Conservation (phyloP, 2,329 filamentous ascomycete species). For the Aspergillus clavatus region DNA sequence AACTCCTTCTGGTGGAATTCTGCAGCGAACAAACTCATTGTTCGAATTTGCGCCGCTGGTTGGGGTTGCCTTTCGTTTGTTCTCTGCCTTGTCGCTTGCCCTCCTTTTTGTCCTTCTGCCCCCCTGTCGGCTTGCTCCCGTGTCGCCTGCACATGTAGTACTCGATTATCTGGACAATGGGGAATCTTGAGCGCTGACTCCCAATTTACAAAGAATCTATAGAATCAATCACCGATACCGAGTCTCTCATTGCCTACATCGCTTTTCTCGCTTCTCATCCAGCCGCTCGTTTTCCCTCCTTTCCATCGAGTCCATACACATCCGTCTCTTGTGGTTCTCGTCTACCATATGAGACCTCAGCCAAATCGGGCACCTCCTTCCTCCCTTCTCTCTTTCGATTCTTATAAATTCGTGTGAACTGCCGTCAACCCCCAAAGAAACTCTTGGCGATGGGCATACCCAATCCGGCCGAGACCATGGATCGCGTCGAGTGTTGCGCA, state of each 20-base stretch:
- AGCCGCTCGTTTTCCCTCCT: constrained; percentile 11
- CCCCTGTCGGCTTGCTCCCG: constrained; percentile 2
- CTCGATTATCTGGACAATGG: not conserved
- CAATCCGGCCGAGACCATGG: constrained; percentile 30
- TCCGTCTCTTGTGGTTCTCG: constrained; percentile 3
- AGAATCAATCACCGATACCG: constrained; percentile 5
- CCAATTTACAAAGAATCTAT: not conserved
- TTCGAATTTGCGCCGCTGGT: constrained; percentile 18
- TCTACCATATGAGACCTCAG: constrained; percentile 26
- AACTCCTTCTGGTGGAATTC: constrained; percentile 13
- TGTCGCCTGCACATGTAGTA: constrained; percentile 9
- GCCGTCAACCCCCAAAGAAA: constrained; percentile 9
- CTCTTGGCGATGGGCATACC: constrained; percentile 17
- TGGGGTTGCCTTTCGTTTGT: constrained; percentile 13
- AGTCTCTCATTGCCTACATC: constrained; percentile 5
- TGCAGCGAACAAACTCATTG: constrained; percentile 33
- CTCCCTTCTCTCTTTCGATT: constrained; percentile 6
- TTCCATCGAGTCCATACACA: constrained; percentile 4
- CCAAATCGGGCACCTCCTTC: constrained; percentile 11
- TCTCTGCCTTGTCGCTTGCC: constrained; percentile 14
- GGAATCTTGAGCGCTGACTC: not conserved
- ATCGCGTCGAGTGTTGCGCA: constrained; percentile 40
- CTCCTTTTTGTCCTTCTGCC: constrained; percentile 8
- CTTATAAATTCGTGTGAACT: constrained; percentile 7
- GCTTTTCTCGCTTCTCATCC: constrained; percentile 7